Percentiles rank a stretch among this genome's conserved stretches.
These are phyloP conservation scores for Camellia lanceoleosa DNA, from an alignment of 148 eudicot genomes.

Conservation along the genomic window DNA sequence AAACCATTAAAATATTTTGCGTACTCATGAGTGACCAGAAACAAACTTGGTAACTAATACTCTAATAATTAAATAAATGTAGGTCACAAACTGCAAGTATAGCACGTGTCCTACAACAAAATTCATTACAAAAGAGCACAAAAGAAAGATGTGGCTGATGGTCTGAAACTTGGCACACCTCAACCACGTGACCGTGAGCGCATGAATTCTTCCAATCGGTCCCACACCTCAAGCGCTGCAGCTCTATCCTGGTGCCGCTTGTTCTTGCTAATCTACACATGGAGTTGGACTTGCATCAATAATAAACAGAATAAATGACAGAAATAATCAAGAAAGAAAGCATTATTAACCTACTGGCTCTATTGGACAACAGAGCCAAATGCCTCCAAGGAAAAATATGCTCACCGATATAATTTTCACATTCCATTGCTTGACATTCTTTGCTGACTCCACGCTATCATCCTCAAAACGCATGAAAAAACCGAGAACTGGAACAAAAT, in stretches of 20 bases:
- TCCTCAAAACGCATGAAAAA: constrained; percentile 94
- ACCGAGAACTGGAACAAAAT: constrained; percentile 63
- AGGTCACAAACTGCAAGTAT: not conserved
- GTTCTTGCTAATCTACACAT: constrained; percentile 85
- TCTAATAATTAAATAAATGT: not conserved
- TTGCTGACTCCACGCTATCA: constrained; percentile 93
- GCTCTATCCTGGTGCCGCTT: constrained; percentile 95
- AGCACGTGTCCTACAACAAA: not conserved
- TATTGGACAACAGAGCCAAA: constrained; percentile 1
- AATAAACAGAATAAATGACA: not conserved
- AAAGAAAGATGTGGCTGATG: constrained; percentile 15
- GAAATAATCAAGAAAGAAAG: not conserved
- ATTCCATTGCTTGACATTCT: constrained; percentile 89
- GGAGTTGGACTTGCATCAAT: constrained; percentile 1
- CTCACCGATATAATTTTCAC: constrained; percentile 95
- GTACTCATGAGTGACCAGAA: too few species aligned
- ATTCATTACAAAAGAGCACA: constrained; percentile 2
- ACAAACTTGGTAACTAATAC: too few species aligned
- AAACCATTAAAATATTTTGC: too few species aligned
- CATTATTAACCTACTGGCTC: not conserved
- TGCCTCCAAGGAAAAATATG: not conserved
- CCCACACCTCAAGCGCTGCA: constrained; percentile 97
- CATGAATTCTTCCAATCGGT: constrained; percentile 76
- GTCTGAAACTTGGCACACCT: constrained; percentile 21
- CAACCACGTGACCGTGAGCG: constrained; percentile 73